A percentile compares a stretch with the other conserved stretches of the same genome.
phyloP scores from a whole-genome alignment of 192 early-diverging fungal species.

The Helicostylum pulchrum region DNA sequence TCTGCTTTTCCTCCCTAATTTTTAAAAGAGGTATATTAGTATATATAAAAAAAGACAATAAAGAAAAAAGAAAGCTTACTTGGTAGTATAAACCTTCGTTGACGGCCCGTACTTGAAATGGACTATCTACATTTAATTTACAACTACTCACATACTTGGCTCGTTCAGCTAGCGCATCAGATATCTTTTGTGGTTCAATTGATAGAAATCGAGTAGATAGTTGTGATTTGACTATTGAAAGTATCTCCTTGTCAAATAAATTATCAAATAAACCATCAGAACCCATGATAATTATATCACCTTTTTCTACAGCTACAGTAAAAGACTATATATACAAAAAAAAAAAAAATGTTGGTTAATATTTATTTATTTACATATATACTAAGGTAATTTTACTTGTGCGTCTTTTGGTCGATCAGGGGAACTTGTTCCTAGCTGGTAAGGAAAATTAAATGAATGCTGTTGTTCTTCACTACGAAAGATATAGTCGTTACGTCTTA shows the following conservation, averaged over 20 bases:
- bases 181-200: conserved; percentile 70
- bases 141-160: conserved; percentile 82
- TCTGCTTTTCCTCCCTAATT: conserved; percentile 91
- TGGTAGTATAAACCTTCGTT: conserved; percentile 76
- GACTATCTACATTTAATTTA: conserved; percentile 63
- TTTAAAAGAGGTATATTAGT: background rate
- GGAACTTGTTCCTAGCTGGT: conserved; percentile 80
- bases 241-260: conserved; percentile 95
- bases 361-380: background rate
- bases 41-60: conserved; percentile 18
- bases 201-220: conserved; percentile 19
- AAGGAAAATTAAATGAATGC: conserved; percentile 98
- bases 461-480: conserved; percentile 97
- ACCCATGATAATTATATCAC: conserved; percentile 93
- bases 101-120: conserved; percentile 90
- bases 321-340: conserved; percentile 48
- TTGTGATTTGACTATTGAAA: conserved; percentile 33
- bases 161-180: conserved; percentile 71
- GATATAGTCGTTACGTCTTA: conserved; percentile 82
- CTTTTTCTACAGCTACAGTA: conserved; percentile 80
- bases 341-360: background rate
- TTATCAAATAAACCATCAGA: conserved; percentile 98
- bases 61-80: conserved; percentile 7
- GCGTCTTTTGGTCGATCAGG: conserved; percentile 34
- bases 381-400: conserved; percentile 25